Base-by-base conservation (phyloP, 1,284 basidiomycete species). In the Microbotryum violaceum region DNA sequence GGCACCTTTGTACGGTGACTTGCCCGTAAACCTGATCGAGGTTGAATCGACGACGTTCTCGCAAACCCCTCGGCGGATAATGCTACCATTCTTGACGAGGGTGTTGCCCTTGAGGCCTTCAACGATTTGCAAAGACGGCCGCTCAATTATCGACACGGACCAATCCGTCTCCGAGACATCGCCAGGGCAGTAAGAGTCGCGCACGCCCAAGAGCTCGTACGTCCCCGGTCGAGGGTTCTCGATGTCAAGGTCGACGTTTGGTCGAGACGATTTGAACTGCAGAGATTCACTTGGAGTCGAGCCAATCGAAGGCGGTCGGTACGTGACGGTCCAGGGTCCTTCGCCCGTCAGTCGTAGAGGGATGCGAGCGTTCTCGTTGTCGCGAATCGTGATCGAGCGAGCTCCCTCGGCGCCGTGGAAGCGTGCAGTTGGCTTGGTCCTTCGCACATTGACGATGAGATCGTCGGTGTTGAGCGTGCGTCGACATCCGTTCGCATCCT, bases 271-370 rank as follows among this genome's bases (percentile, higher is more conserved):
- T 4, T 20, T 29, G 55, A 64, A n/a, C 21, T 59, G n/a, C 49
- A 61, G 25, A 16, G 54, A 21, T 27, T 27, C 25, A 49, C 21
- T 42, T 4, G 59, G 48, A 8, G 8, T 33, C 31, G 25, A 29
- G 6, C 12, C 0, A 14, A 49, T 37, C 7, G 50, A 25, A n/a
- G 67, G 65, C 1, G 61, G 80, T 42, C 81, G 81, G 76, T 94
- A 97, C 65, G 82, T 83, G 58, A 97, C 75, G 25, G 78, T 79
- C 94, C 91, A 96, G 4, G 91, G 89, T 87, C 84, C 85, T 74
- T 91, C 86, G 14, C 91, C 92, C 44, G 89, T 91, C 54, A 97
- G 77, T 44, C 90, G 82, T 61, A 94, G 76, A 21, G 90, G 89
- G 8, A 93, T 79, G 27, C 78, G 82, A 0, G 85, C 86, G 49